A percentile compares a stretch with the other conserved stretches of the same genome.
Evolutionary conservation across 257 asterid species (phyloP).

Genomic region (Plantago major): DNA sequence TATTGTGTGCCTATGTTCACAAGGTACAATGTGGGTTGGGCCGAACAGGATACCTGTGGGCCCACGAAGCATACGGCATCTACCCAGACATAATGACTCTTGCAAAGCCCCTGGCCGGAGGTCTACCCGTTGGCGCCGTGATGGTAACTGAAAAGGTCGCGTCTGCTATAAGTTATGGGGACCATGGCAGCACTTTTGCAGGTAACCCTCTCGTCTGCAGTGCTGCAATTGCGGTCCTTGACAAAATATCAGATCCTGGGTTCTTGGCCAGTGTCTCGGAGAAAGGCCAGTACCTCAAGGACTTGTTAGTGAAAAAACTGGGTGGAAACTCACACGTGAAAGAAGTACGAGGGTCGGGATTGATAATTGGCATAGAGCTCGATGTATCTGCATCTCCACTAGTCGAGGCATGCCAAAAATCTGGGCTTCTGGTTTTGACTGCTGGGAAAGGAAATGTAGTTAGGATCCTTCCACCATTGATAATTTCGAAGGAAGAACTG

Average conservation of each 20-base stretch:
- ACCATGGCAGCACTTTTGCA: conserved; percentile 99
- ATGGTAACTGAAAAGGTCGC: conserved; percentile 67
- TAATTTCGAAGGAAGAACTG: conserved; percentile 64
- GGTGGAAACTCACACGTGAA: conserved; percentile 63
- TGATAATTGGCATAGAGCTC: conserved; percentile 79
- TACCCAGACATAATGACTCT: conserved; percentile 91
- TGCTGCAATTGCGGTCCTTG: conserved; percentile 69
- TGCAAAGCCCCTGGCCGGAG: conserved; percentile 98
- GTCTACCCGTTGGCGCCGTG: conserved; percentile 90
- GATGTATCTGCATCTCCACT: conserved; percentile 67
- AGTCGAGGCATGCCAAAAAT: conserved; percentile 67
- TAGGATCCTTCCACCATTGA: conserved; percentile 85
- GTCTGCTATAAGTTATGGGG: conserved; percentile 66
- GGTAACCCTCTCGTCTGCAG: conserved; percentile 88
- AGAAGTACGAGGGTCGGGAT: conserved; percentile 80
- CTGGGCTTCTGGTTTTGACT: conserved; percentile 79
- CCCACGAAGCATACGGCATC: conserved; percentile 65
- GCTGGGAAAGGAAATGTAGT: conserved; percentile 96
- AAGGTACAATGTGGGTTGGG: conserved; percentile 98
- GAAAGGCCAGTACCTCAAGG: conserved; percentile 67
- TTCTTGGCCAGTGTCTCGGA: conserved; percentile 59
- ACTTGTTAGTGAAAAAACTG: conserved; percentile 39
- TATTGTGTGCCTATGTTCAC: conserved; percentile 3
- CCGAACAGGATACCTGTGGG: conserved; percentile 89
- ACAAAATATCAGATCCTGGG: conserved; percentile 59